phyloP scores from a whole-genome alignment of 306 rosid genomes.

The Betula pendula region DNA sequence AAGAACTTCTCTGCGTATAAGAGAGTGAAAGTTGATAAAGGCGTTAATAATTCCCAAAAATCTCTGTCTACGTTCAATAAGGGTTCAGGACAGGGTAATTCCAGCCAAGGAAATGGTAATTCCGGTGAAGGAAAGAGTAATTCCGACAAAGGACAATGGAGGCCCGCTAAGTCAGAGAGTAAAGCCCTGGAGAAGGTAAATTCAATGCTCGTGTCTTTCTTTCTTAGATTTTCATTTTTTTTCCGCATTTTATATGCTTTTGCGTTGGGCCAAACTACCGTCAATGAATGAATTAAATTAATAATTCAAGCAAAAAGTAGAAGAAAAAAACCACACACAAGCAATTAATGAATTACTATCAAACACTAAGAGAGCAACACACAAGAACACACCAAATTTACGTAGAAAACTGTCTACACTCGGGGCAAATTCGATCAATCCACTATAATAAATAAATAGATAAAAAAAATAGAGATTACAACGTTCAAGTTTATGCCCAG shows the following conservation, averaged over 20 bases:
- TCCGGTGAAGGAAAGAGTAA: constrained; percentile 2
- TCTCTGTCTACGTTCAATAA: background rate
- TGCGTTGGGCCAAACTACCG: no score
- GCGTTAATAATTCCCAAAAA: constrained; percentile 4
- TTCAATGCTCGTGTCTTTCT: background rate
- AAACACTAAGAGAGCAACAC: no score
- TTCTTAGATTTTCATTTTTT: background rate
- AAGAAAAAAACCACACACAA: no score
- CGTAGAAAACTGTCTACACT: background rate
- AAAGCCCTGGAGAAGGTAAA: constrained; percentile 25
- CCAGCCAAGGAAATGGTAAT: background rate
- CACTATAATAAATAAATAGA: background rate
- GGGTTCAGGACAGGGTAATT: background rate
- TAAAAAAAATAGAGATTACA: background rate
- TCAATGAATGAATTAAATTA: no score
- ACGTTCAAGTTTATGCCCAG: background rate
- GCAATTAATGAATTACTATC: no score
- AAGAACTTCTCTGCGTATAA: background rate
- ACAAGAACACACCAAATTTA: background rate
- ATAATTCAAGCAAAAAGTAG: no score
- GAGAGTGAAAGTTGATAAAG: constrained; percentile 17
- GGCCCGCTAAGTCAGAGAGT: background rate
- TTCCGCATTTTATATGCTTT: no score
- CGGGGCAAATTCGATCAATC: background rate
- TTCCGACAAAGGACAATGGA: constrained; percentile 14